Conservation (phyloP, 257 asterid species). For the Lycium ferocissimum region DNA sequence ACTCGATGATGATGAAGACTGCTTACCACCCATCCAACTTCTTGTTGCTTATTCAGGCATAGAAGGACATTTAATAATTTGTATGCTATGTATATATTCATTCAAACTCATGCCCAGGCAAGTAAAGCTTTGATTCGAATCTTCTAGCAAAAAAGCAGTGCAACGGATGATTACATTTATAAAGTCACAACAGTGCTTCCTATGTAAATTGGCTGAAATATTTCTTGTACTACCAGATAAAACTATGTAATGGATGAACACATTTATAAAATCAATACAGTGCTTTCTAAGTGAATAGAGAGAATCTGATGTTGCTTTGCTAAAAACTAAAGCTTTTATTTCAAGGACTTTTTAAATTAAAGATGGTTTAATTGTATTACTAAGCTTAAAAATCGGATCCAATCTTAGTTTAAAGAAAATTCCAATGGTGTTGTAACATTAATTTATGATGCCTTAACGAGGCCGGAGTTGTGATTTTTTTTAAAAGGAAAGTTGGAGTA, state of each 20-base stretch:
- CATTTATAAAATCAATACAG: not conserved
- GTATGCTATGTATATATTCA: too few relatives aligned
- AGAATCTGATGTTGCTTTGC: not conserved
- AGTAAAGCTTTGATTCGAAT: too few relatives aligned
- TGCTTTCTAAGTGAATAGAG: not conserved
- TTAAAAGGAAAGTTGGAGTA: not conserved
- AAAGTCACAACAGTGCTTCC: constrained; percentile 7
- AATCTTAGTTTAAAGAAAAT: not conserved
- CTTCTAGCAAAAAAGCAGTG: not conserved
- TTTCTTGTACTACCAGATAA: not conserved
- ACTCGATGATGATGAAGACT: too few relatives aligned
- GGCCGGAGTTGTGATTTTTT: not conserved
- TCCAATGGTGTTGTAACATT: not conserved
- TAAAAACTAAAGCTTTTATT: not conserved
- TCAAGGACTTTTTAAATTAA: not conserved
- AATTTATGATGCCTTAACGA: not conserved
- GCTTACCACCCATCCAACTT: too few relatives aligned
- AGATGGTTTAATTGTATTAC: not conserved
- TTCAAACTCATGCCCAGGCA: too few relatives aligned
- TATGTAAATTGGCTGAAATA: not conserved
- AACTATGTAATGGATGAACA: not conserved
- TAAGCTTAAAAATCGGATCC: not conserved
- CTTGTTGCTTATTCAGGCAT: too few relatives aligned
- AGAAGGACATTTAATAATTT: too few relatives aligned
- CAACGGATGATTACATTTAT: not conserved